phyloP scores from a whole-genome alignment of 108 stramenopile species.

The Nitzschia inconspicua region DNA sequence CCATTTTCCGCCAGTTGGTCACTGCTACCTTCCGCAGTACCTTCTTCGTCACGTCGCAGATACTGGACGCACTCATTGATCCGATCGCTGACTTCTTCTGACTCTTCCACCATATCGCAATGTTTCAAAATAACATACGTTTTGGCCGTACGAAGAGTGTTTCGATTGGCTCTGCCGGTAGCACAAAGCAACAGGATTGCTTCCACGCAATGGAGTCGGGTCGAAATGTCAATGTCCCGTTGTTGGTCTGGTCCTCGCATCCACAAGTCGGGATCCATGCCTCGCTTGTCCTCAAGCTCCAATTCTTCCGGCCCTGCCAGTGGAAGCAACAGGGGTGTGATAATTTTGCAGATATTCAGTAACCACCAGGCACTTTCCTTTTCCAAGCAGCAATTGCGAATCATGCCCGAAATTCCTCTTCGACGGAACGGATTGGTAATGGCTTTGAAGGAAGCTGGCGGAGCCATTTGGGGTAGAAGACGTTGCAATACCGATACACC shows the following conservation, averaged over 20 bases:
- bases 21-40: conserved; percentile 76
- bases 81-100: conserved; percentile 75
- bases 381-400: conserved; percentile 85
- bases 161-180: conserved; percentile 61
- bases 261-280: conserved; percentile 87
- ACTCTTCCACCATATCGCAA: conserved; percentile 84
- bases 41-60: conserved; percentile 83
- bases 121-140: conserved; percentile 79
- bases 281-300: conserved; percentile 77
- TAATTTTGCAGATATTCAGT: conserved; percentile 57
- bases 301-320: conserved; percentile 87
- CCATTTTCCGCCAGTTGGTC: conserved; percentile 62
- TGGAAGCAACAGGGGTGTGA: conserved; percentile 57
- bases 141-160: conserved; percentile 54
- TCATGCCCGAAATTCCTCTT: conserved; percentile 73
- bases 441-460: too few relatives aligned
- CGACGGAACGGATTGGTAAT: conserved; percentile 75
- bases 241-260: conserved; percentile 73
- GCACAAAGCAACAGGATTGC: conserved; percentile 68
- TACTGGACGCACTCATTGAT: conserved; percentile 87
- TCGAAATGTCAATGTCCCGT: conserved; percentile 63
- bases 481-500: background rate
- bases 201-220: conserved; percentile 66
- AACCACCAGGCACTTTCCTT: conserved; percentile 84
- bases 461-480: background rate